These are phyloP conservation scores for Irpex rosettiformis DNA, from an alignment of 1,284 basidiomycete genomes.

Conservation along the genomic window DNA sequence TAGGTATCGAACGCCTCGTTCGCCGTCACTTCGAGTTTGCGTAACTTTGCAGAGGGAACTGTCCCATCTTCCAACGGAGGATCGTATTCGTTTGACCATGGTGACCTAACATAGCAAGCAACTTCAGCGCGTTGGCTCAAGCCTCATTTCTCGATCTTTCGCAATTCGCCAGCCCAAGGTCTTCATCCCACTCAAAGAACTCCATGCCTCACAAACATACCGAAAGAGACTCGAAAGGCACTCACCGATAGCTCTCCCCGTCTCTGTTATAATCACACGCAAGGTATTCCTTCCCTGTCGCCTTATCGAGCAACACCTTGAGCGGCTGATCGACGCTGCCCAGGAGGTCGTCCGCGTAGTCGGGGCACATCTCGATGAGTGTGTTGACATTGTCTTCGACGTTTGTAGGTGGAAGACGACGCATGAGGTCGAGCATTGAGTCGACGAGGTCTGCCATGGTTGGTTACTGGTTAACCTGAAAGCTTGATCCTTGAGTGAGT, in stretches of 20 bases:
- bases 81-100: conserved; percentile 96
- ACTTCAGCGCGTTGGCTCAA: conserved; percentile 5
- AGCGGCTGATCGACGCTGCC: conserved; percentile 96
- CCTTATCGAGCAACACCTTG: conserved; percentile 75
- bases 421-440: conserved; percentile 93
- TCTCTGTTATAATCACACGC: conserved; percentile 98
- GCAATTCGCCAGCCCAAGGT: too few relatives aligned
- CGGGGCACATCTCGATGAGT: conserved; percentile 84
- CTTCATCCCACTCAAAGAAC: too few relatives aligned
- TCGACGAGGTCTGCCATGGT: conserved; percentile 76
- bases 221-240: not conserved
- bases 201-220: conserved; percentile 1
- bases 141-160: not conserved
- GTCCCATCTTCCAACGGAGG: conserved; percentile 88
- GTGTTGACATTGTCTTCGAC: conserved; percentile 87
- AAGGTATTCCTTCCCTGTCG: conserved; percentile 85
- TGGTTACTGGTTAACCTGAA: not conserved
- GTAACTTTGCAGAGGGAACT: conserved; percentile 76
- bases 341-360: conserved; percentile 93
- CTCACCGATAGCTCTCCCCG: conserved; percentile 89
- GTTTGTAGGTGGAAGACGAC: conserved; percentile 90
- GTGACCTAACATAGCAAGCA: conserved; percentile 60
- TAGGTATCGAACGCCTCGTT: conserved; percentile 99
- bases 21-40: conserved; percentile 89
- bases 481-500: too few relatives aligned